A percentile compares a stretch with the other conserved stretches of the same genome.
These are phyloP conservation scores for Hippophae rhamnoides DNA, from an alignment of 306 rosid genomes.

Conservation along the genomic window DNA sequence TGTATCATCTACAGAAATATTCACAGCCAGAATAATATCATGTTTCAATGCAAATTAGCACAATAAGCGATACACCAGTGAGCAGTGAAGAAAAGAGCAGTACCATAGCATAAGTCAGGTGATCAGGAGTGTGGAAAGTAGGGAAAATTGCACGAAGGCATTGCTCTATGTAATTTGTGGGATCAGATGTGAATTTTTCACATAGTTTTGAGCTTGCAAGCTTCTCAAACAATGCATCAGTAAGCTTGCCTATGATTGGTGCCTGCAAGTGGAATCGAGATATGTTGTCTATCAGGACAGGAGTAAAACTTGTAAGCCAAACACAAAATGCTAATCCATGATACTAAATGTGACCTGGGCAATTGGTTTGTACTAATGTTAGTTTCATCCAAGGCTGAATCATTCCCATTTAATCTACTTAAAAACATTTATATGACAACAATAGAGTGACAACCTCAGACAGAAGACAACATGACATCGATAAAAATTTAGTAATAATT, in stretches of 20 bases:
- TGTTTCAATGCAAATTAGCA: neutral
- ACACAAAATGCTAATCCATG: too few relatives aligned
- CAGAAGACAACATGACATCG: too few relatives aligned
- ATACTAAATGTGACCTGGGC: too few relatives aligned
- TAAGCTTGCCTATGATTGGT: conserved; percentile 4
- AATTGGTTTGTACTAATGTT: too few relatives aligned
- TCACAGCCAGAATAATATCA: neutral
- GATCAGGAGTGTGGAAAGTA: conserved; percentile 5
- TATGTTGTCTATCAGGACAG: too few relatives aligned
- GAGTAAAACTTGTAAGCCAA: too few relatives aligned
- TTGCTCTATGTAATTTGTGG: neutral
- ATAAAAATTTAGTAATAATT: too few relatives aligned
- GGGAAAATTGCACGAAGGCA: conserved; percentile 5
- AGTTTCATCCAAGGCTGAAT: too few relatives aligned
- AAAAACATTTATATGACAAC: too few relatives aligned
- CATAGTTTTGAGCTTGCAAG: neutral
- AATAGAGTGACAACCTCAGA: too few relatives aligned
- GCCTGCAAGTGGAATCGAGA: conserved; percentile 1
- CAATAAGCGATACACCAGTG: neutral
- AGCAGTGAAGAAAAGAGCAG: neutral
- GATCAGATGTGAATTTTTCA: neutral
- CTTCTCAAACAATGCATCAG: conserved; percentile 11
- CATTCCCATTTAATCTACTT: too few relatives aligned
- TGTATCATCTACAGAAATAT: conserved; percentile 19
- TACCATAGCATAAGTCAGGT: conserved; percentile 23